These are phyloP conservation scores for Monascus ruber DNA, from an alignment of 2,329 filamentous ascomycete species.

Conservation along the genomic window DNA sequence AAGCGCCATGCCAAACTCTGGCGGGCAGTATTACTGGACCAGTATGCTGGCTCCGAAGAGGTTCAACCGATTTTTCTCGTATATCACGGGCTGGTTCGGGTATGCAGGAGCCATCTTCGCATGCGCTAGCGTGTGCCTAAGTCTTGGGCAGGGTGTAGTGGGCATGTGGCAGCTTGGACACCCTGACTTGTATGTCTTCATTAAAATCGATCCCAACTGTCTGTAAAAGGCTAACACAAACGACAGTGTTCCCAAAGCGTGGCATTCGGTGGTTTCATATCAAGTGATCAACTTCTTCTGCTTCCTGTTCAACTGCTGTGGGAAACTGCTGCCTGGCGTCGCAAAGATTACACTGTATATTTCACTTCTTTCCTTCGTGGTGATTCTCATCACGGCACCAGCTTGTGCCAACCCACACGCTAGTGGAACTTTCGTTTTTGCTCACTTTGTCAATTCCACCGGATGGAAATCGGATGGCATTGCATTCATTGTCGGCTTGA, in stretches of 20 bases:
- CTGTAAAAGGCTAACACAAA: constrained; percentile 1
- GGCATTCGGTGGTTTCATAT: constrained; percentile 34
- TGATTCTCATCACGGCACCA: constrained; percentile 39
- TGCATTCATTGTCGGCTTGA: constrained; percentile 43
- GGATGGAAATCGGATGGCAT: constrained; percentile 39
- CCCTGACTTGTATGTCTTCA: constrained; percentile 38
- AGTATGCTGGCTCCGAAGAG: constrained; percentile 36
- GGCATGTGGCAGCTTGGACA: constrained; percentile 43
- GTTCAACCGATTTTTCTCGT: constrained; percentile 36
- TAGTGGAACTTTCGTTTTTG: constrained; percentile 40
- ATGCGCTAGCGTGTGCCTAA: constrained; percentile 41
- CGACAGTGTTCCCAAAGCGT: constrained; percentile 20
- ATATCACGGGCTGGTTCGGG: constrained; percentile 41
- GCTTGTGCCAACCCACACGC: constrained; percentile 36
- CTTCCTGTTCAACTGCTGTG: constrained; percentile 39
- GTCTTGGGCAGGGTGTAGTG: constrained; percentile 37
- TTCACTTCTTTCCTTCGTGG: constrained; percentile 37
- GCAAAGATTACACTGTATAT: constrained; percentile 35
- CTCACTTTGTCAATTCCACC: constrained; percentile 42
- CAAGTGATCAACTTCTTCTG: constrained; percentile 38
- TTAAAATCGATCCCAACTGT: not conserved
- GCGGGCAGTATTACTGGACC: constrained; percentile 43
- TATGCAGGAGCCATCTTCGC: constrained; percentile 47
- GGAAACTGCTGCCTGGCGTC: constrained; percentile 26
- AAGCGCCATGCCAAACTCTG: constrained; percentile 40